Conservation (phyloP, 2,329 filamentous ascomycete genomes). For the Penicillium nordicum region DNA sequence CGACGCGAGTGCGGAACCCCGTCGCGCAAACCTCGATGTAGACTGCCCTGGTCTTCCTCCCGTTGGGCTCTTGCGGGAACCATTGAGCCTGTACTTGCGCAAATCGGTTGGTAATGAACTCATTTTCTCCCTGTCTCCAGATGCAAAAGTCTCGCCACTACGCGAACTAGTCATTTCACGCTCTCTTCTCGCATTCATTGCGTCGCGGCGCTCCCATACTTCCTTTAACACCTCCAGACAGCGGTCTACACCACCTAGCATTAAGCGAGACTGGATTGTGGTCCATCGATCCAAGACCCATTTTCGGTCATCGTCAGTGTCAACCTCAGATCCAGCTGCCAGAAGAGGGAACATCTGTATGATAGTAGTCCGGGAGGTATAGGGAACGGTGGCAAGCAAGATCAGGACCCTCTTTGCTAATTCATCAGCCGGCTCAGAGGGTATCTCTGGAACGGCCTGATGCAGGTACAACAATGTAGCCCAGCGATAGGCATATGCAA, state of each 20-base stretch:
- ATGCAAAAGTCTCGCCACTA: neutral
- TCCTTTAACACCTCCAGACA: conserved; percentile 63
- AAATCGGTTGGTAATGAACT: neutral
- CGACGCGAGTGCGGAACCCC: conserved; percentile 31
- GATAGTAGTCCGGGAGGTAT: conserved; percentile 60
- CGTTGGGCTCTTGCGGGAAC: conserved; percentile 24
- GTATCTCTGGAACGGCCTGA: conserved; percentile 66
- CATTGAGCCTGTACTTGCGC: conserved; percentile 18
- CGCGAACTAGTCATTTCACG: neutral
- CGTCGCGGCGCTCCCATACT: conserved; percentile 64
- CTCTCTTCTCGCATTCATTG: conserved; percentile 42
- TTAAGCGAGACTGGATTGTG: conserved; percentile 59
- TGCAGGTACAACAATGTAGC: conserved; percentile 65
- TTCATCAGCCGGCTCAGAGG: conserved; percentile 54
- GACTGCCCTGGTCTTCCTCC: conserved; percentile 10
- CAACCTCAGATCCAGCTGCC: conserved; percentile 63
- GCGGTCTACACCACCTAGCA: conserved; percentile 65
- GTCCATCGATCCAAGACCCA: conserved; percentile 65
- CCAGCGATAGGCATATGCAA: conserved; percentile 64
- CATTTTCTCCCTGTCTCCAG: neutral
- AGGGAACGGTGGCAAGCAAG: conserved; percentile 61
- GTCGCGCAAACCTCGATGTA: conserved; percentile 15
- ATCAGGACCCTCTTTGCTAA: conserved; percentile 61
- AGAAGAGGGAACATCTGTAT: conserved; percentile 69
- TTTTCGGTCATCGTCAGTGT: conserved; percentile 56